phyloP scores from a whole-genome alignment of 495 filamentous ascomycete genomes.

The Penicillium pancosmium region DNA sequence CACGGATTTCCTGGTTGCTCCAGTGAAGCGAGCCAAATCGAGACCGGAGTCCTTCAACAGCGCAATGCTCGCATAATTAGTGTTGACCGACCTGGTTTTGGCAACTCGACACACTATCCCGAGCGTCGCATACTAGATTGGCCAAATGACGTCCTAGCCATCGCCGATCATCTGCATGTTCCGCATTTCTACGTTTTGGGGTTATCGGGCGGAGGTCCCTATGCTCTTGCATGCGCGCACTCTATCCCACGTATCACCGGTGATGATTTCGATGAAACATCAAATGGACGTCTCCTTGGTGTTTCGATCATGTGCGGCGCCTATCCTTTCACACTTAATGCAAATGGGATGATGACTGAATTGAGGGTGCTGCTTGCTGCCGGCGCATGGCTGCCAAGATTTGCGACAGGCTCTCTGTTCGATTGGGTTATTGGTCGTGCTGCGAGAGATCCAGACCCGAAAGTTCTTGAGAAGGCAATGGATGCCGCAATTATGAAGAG shows the following conservation, averaged over 20 bases:
- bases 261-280: background rate
- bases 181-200: constrained; percentile 13
- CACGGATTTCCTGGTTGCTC: constrained; percentile 16
- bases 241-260: constrained; percentile 3
- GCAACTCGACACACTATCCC: constrained; percentile 10
- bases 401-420: constrained; percentile 4
- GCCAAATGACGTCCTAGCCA: constrained; percentile 14
- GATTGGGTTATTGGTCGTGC: constrained; percentile 8
- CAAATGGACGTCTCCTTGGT: constrained; percentile 8
- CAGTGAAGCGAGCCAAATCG: constrained; percentile 10
- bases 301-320: constrained; percentile 9
- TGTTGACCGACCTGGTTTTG: constrained; percentile 15
- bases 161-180: constrained; percentile 13
- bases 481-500: constrained; percentile 3
- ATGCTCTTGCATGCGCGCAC: constrained; percentile 15
- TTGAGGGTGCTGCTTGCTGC: constrained; percentile 2
- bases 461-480: constrained; percentile 7
- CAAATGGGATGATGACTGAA: constrained; percentile 9
- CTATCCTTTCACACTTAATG: constrained; percentile 8
- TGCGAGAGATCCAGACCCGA: constrained; percentile 7
- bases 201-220: constrained; percentile 14
- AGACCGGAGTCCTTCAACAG: background rate
- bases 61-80: constrained; percentile 10
- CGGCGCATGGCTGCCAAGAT: constrained; percentile 12
- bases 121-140: constrained; percentile 13